Base-by-base conservation (phyloP, 169 alveolate genomes). In the Cryptosporidium meleagridis region DNA sequence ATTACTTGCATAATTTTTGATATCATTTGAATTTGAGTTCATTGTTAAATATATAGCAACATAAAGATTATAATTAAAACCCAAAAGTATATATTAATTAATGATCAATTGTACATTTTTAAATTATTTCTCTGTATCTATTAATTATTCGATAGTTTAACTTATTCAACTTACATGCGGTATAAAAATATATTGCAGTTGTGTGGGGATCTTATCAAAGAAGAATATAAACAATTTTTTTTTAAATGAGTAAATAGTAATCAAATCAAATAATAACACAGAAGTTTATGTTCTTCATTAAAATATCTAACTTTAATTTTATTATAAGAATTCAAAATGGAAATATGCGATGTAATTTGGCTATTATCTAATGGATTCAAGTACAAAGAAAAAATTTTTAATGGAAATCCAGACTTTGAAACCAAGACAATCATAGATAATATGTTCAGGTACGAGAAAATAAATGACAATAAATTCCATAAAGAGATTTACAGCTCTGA, bases 141-240 rank as follows among this genome's bases (percentile, higher is more conserved):
- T 14, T 55, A 55, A 55, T 26, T 55, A 10, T 21, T 23, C 8
- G 67, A 26, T 55, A 26, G 14, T 55, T 23, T 9, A n/a, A 10
- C 9, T 10, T 16, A 55, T 3, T 8, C 14, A 55, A 23, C 35
- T 23, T 55, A 55, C 67, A 55, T 55, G 67, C 67, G 67, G 67
- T 55, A 55, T 55, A 55, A 55, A 23, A 55, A 55, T 26, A 55
- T 16, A 29, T 65, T 65, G 72, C 72, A 65, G 21, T 65, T 65
- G 48, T 69, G 80, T 70, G 85, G 85, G 85, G 85, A 70, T 70
- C 52, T 44, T 39, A 41, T 10, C 55, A 48, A 29, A 35, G 33
- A 7, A 33, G 52, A 35, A 0, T 65, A 37, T 21, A 16, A 1
- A 21, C 0, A 9, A 23, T 21, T 33, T 65, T 65, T 65, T 65